Evolutionary conservation across 192 early-diverging fungal species (phyloP), one percentile per base, ranked within the genome.

Genomic region (Obelidium mucronatum): DNA sequence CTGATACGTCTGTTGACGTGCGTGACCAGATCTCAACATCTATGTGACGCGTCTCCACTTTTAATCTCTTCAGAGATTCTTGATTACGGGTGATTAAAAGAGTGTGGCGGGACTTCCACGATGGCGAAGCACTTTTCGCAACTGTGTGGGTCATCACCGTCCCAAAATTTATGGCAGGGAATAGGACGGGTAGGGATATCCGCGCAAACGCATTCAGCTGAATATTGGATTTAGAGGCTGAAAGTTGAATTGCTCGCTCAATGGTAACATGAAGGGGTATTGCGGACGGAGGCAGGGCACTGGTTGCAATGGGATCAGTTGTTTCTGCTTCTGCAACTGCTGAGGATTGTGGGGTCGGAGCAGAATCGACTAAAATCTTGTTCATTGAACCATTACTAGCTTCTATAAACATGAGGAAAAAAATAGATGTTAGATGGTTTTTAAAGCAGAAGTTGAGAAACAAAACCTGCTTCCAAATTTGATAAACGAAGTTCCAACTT

Each of bases 181-280:
- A 28, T 19, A 24, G 31, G 22, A 33, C 13, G 13, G 61, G 52
- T 77, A 76, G 79, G 22, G 67, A 34, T 31, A 77, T 63, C 3
- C 75, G 71, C 15, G 73, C 79, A 39, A 67, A 80, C 34, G 75
- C 56, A 48, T 77, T 80, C 6, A 75, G 79, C 30, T 52, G 70
- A 1, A 62, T 74, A 39, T 73, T 74, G 28, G 24, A 15, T 48
- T 48, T 40, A 40, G 73, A 54, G 2, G 65, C 62, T 11, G 77
- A 70, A 28, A 83, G 74, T 30, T 80, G 64, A 34, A 80, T 70
- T 8, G 71, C 78, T 15, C 73, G 70, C 19, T 79, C 78, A 24
- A 83, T 73, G 35, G 65, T 42, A 28, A 83, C 75, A 3, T 83
- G 73, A 26, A 83, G 24, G 4, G 75, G 56, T 40, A 82, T 78